phyloP scores from a whole-genome alignment of 75 land plant genomes.

The Pseudotsuga menziesii region DNA sequence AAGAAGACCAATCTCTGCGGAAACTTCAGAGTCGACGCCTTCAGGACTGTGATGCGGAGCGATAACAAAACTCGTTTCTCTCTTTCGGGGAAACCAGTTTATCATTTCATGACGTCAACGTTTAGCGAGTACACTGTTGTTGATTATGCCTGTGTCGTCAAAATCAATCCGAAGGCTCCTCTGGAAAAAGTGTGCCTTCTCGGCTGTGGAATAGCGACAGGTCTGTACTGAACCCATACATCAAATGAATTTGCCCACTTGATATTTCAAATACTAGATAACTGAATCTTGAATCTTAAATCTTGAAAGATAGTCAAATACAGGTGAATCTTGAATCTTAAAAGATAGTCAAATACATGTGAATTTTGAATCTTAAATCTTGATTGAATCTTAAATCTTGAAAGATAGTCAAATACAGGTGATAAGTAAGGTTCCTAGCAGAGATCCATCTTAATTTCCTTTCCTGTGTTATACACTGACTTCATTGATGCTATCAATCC shows the following conservation, averaged over 20 bases:
- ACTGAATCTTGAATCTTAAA: too few relatives aligned
- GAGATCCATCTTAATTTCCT: too few relatives aligned
- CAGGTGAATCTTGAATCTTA: too few relatives aligned
- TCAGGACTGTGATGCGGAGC: constrained; percentile 35
- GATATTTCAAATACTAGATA: too few relatives aligned
- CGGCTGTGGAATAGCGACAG: constrained; percentile 76
- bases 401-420: too few relatives aligned
- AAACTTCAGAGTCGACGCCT: constrained; percentile 33
- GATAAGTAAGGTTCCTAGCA: too few relatives aligned
- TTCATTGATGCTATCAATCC: too few relatives aligned
- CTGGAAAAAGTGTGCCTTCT: constrained; percentile 57
- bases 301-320: too few relatives aligned
- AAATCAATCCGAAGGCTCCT: constrained; percentile 52
- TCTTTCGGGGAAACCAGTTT: constrained; percentile 24
- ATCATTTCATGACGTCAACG: constrained; percentile 72
- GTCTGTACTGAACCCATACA: constrained; percentile 20
- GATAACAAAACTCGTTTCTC: constrained; percentile 46
- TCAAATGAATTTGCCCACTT: neutral
- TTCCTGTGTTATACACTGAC: too few relatives aligned
- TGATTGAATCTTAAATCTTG: too few relatives aligned
- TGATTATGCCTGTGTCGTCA: constrained; percentile 62
- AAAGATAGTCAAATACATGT: too few relatives aligned
- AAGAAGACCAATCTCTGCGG: constrained; percentile 10
- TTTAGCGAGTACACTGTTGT: constrained; percentile 83
- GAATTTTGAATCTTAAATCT: too few relatives aligned